Evolutionary conservation across 2,329 filamentous ascomycete species (phyloP).

Genomic region (Monascus ruber): DNA sequence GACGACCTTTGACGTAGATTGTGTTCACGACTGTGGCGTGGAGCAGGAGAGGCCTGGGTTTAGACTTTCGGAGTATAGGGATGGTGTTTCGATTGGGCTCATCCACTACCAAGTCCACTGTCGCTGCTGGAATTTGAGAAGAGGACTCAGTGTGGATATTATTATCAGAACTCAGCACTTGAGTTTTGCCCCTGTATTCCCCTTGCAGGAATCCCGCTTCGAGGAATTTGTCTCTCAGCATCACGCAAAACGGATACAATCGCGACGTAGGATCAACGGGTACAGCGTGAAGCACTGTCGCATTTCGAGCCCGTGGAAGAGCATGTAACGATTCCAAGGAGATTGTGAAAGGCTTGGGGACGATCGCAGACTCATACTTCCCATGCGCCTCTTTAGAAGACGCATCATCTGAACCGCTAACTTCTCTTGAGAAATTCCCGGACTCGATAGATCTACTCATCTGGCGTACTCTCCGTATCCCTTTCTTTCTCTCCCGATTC

Average conservation of each 20-base stretch:
- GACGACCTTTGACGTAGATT: conserved; percentile 46
- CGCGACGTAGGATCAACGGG: conserved; percentile 29
- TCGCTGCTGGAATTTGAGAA: neutral
- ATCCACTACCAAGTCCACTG: neutral
- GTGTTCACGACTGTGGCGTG: conserved; percentile 85
- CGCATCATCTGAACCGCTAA: neutral
- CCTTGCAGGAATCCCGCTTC: conserved; percentile 31
- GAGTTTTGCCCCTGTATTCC: conserved; percentile 8
- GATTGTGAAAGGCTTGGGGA: conserved; percentile 26
- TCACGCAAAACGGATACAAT: conserved; percentile 31
- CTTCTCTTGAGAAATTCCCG: neutral
- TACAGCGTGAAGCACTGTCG: conserved; percentile 30
- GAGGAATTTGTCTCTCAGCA: conserved; percentile 30
- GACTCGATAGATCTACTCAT: neutral
- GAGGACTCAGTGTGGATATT: neutral
- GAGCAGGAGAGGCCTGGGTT: conserved; percentile 51
- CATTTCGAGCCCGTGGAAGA: conserved; percentile 21
- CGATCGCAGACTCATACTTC: neutral
- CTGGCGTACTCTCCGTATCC: neutral
- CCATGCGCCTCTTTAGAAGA: neutral
- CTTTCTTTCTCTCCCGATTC: neutral
- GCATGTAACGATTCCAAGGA: conserved; percentile 32
- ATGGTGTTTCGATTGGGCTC: conserved; percentile 1
- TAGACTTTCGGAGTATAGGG: conserved; percentile 6
- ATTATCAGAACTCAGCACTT: conserved; percentile 1